Base-by-base conservation (phyloP, 2,329 filamentous ascomycete species). In the Trichoderma guizhouense region DNA sequence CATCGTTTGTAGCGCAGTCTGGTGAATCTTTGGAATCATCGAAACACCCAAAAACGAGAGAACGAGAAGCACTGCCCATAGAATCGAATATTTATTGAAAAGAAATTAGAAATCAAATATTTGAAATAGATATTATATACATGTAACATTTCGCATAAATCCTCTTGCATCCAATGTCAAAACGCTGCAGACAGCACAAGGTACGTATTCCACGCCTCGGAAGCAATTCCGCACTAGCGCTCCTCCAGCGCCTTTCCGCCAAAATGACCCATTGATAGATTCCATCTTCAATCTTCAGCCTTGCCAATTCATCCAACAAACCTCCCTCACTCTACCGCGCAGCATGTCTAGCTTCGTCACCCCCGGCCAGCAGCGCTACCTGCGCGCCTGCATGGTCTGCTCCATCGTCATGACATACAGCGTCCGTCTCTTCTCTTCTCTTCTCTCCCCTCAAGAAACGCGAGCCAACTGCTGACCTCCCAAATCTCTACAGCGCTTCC, bases 341-440 rank as follows among this genome's bases (percentile, higher is more conserved):
- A 71, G 26, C 61, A 71, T 71, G 69, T 39, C 69, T 28, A 71
- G 34, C 53, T 71, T 71, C 62, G 69, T 71, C 62, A 71, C 92
- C 18, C 88, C 92, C 7, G 87, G 86, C 80, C 93, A 96, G 83
- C 90, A 92, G 84, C 93, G 95, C 83, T 91, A 93, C 81, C 89
- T 97, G 76, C 95, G 96, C 83, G 96, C 96, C 79, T 99, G 96
- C 87, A 98, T 99, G 94, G 94, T 98, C 77, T 99, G 96, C 89
- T 95, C 94, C 69, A 92, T 98, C 80, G 93, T 98, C 75, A 94
- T 95, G 86, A 91, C 93, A 73, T 90, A 91, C 79, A 87, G 87
- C 76, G 92, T 94, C 85, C 76, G 88, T 81, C 64, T 69, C 39
- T 18, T 18, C 36, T 18, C 14, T 39, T 36, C 36, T 74, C 36